A percentile compares a stretch with the other conserved stretches of the same genome.
phyloP scores from a whole-genome alignment of 148 eudicot species.

The Polygonum aviculare region DNA sequence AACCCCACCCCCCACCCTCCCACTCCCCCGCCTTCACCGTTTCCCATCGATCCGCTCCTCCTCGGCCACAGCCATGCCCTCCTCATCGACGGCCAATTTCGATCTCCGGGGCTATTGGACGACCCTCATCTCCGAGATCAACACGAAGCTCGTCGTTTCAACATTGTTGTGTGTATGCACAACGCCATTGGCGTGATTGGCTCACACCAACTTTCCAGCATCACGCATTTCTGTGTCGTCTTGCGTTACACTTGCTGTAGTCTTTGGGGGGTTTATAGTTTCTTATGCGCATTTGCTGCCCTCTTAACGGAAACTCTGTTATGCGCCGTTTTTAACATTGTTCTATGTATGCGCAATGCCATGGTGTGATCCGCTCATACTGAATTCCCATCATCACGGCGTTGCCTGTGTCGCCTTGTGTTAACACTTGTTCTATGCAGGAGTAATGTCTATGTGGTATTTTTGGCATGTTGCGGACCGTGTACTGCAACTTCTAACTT shows the following conservation, averaged over 20 bases:
- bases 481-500: not conserved
- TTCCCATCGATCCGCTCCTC: not conserved
- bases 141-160: slow-evolving; percentile 37
- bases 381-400: not conserved
- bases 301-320: no score
- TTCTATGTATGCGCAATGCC: not conserved
- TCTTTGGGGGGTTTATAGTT: no score
- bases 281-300: no score
- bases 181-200: no score
- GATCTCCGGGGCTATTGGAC: slow-evolving; percentile 72
- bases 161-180: not conserved
- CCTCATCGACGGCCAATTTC: slow-evolving; percentile 25
- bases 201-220: no score
- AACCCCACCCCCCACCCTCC: slow-evolving; percentile 14
- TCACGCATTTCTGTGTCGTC: no score
- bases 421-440: not conserved
- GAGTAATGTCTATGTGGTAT: not conserved
- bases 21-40: slow-evolving; percentile 10
- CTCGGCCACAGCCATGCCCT: slow-evolving; percentile 14
- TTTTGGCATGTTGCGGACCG: not conserved
- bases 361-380: not conserved
- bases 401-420: not conserved
- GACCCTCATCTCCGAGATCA: slow-evolving; percentile 51
- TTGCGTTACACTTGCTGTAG: no score
- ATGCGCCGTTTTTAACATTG: not conserved